Evolutionary conservation across 352 stramenopile species (phyloP), one percentile per base, ranked within the genome.

Genomic region (Globisporangium emineosum): DNA sequence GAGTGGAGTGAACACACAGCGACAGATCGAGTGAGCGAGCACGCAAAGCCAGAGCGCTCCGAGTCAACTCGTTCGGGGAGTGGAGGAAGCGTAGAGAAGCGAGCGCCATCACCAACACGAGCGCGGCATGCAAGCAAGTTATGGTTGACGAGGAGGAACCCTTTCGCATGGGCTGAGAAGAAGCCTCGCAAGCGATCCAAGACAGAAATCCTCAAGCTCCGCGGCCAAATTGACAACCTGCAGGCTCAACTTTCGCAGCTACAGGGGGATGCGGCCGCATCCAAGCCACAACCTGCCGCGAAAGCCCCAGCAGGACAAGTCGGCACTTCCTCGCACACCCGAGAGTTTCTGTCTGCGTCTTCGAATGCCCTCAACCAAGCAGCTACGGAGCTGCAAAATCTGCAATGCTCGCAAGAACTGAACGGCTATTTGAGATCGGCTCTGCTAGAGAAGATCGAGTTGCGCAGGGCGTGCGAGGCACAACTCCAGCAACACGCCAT

Each of bases 111-210:
- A 42, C 35, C 35, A 42, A 17, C 35, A 42, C 10, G 17, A 1
- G 35, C 35, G 35, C 35, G 12, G 0, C 2, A 42, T 42, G 15
- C 10, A 13, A 42, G 2, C 35, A 56, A 56, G 27, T 19, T 5
- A 56, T 8, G 13, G 1, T 7, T 2, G 6, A 40, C 17, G 15
- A n/a, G 12, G 8, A 30, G 27, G 6, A 23, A 10, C 17, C 17
- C 2, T 12, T 37, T 19, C 27, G 23, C 23, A 13, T 42, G 35
- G 35, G 9, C 50, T 23, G 13, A 8, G 6, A 56, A 56, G 27
- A 29, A 56, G 50, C 50, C 50, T 13, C 25, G 50, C 5, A 56
- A 56, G 50, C 50, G 50, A 40, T 13, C 50, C 12, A 56, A 40
- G 50, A 25, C 27, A 27, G 50, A 56, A 17, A 56, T 56, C 7